phyloP scores from a whole-genome alignment of 208 protist genomes.

The Balamuthia mandrillaris region DNA sequence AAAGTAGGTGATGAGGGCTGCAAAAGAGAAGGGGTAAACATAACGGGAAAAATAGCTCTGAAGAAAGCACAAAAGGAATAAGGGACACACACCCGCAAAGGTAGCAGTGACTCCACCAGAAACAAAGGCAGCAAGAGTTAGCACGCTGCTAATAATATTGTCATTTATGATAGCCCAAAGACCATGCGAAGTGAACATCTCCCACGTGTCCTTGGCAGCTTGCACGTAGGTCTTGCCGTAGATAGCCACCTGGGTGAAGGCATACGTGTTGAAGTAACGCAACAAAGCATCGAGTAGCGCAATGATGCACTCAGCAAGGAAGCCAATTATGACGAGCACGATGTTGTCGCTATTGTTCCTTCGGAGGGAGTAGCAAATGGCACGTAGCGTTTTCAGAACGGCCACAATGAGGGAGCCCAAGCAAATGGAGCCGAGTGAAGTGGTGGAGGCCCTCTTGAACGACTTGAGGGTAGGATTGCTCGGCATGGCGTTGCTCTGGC shows the following conservation, averaged over 20 bases:
- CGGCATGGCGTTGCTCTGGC: slow-evolving; percentile 41
- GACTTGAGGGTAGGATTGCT: slow-evolving; percentile 42
- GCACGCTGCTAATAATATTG: slow-evolving; percentile 13
- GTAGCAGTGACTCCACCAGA: slow-evolving; percentile 32
- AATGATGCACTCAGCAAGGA: slow-evolving; percentile 41
- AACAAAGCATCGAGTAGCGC: slow-evolving; percentile 28
- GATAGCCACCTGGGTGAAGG: slow-evolving; percentile 52
- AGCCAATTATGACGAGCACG: slow-evolving; percentile 33
- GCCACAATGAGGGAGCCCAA: slow-evolving; percentile 57
- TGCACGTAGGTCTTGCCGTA: slow-evolving; percentile 52
- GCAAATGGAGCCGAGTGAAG: slow-evolving; percentile 63
- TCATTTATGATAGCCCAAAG: slow-evolving; percentile 37
- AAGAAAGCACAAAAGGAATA: not conserved
- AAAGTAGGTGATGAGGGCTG: not conserved
- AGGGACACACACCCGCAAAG: not conserved
- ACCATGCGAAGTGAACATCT: slow-evolving; percentile 37
- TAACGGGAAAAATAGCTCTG: no score
- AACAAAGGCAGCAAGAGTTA: not conserved
- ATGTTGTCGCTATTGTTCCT: slow-evolving; percentile 32
- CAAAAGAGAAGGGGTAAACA: not conserved
- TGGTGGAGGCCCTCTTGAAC: slow-evolving; percentile 50
- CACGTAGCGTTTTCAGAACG: slow-evolving; percentile 41
- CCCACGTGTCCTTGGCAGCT: slow-evolving; percentile 34
- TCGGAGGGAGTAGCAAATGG: not conserved
- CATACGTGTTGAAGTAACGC: slow-evolving; percentile 55